Conservation (phyloP, 805 yeast species). For the Yarrowia deformans region DNA sequence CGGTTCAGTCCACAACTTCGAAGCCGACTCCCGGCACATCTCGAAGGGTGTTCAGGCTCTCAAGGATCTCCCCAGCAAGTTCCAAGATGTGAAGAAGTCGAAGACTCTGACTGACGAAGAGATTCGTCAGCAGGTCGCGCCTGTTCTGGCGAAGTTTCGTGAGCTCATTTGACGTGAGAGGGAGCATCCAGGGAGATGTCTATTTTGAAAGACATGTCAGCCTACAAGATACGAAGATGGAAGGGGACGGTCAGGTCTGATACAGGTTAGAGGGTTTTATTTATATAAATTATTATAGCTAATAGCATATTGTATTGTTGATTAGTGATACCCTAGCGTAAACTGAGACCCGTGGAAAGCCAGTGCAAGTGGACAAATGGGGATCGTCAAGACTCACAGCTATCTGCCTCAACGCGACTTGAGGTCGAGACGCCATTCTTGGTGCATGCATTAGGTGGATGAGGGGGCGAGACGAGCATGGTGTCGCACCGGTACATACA, state of each 20-base stretch:
- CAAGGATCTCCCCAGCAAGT: constrained; percentile 6
- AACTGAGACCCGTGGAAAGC: no score
- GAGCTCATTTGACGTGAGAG: not conserved
- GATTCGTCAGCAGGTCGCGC: not conserved
- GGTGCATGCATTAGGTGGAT: no score
- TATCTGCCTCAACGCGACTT: no score
- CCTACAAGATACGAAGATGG: not conserved
- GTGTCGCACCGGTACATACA: no score
- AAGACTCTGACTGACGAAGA: not conserved
- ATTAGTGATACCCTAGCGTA: no score
- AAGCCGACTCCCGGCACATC: not conserved
- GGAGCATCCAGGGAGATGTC: not conserved
- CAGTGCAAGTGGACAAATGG: no score
- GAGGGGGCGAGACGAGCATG: no score
- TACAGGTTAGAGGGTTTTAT: constrained; percentile 1
- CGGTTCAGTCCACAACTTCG: not conserved
- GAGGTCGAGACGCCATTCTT: no score
- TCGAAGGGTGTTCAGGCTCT: not conserved
- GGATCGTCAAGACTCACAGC: no score
- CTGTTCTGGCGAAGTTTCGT: constrained; percentile 3
- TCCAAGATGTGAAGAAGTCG: constrained; percentile 3
- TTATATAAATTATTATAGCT: not conserved
- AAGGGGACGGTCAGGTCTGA: not conserved
- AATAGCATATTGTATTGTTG: no score
- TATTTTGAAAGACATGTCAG: no score